Conservation (phyloP, 2,329 filamentous ascomycete species). For the Calonectria pteridis region DNA sequence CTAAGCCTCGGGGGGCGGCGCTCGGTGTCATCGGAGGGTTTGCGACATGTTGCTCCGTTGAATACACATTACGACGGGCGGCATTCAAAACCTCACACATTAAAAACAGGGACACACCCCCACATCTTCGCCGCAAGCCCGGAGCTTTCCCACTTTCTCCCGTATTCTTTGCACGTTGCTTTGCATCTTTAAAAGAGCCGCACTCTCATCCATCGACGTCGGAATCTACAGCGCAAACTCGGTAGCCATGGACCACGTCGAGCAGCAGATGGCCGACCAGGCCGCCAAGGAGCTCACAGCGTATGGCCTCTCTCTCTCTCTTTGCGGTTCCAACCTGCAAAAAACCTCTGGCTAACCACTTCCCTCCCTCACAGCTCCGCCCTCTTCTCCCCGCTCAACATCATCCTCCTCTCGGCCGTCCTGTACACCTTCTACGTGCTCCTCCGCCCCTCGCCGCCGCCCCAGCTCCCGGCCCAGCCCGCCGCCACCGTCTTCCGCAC, state of each 20-base stretch:
- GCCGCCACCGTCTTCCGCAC: conserved; percentile 73
- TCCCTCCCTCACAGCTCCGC: conserved; percentile 53
- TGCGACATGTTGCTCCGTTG: not conserved
- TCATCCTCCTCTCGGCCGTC: conserved; percentile 68
- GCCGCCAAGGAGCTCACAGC: conserved; percentile 58
- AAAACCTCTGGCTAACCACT: not conserved
- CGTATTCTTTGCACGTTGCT: not conserved
- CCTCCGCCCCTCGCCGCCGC: conserved; percentile 62
- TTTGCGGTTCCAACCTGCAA: not conserved
- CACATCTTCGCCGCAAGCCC: not conserved
- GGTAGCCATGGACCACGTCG: conserved; percentile 67
- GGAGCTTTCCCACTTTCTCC: not conserved
- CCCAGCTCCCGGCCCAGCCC: conserved; percentile 63
- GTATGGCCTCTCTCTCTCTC: conserved; percentile 43
- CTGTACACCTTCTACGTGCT: conserved; percentile 70
- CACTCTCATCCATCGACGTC: not conserved
- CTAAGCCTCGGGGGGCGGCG: not conserved
- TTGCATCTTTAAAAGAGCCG: not conserved
- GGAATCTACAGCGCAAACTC: not conserved
- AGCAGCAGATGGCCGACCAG: conserved; percentile 67
- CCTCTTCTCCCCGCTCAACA: conserved; percentile 72
- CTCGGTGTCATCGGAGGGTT: conserved; percentile 22
- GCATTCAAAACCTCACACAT: not conserved
- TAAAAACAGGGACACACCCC: not conserved
- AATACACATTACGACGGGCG: not conserved